Conservation (phyloP, 768 basidiomycete species). For the Leccinellum luteum region DNA sequence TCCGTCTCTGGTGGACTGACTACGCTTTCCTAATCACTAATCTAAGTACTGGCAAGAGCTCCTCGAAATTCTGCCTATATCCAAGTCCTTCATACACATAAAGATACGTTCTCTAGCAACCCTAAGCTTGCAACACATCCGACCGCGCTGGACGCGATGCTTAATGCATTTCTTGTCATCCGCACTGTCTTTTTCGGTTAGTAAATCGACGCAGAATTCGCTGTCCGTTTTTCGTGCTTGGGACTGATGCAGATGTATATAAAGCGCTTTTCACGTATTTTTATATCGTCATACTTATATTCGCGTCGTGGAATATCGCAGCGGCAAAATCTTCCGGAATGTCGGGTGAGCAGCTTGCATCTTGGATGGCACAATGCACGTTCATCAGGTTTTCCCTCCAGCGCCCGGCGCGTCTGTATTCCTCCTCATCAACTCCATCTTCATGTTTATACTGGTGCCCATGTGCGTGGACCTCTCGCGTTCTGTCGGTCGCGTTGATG, state of each 20-base stretch:
- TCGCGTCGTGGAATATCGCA: constrained; percentile 57
- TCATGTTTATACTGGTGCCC: constrained; percentile 29
- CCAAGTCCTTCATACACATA: background rate
- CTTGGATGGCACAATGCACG: background rate
- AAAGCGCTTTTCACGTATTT: constrained; percentile 46
- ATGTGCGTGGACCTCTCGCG: constrained; percentile 24
- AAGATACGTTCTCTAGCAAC: constrained; percentile 13
- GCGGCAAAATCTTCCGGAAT: constrained; percentile 34
- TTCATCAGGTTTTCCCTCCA: constrained; percentile 15
- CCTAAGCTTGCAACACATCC: constrained; percentile 7
- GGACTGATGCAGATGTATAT: constrained; percentile 9
- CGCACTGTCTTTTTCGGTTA: constrained; percentile 59
- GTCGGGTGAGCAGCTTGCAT: constrained; percentile 33
- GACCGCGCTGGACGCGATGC: constrained; percentile 30
- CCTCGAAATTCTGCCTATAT: background rate
- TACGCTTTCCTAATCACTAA: constrained; percentile 1
- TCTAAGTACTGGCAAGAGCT: constrained; percentile 1
- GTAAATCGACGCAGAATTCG: constrained; percentile 13
- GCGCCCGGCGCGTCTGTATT: constrained; percentile 49
- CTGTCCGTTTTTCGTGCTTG: background rate
- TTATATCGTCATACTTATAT: constrained; percentile 50
- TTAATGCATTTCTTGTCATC: constrained; percentile 53
- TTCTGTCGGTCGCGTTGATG: constrained; percentile 1
- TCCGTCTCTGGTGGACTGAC: constrained; percentile 24
- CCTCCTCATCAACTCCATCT: constrained; percentile 46